A percentile compares a stretch with the other conserved stretches of the same genome.
These are phyloP conservation scores for Solanum tarijense DNA, from an alignment of 257 asterid species.

Conservation along the genomic window DNA sequence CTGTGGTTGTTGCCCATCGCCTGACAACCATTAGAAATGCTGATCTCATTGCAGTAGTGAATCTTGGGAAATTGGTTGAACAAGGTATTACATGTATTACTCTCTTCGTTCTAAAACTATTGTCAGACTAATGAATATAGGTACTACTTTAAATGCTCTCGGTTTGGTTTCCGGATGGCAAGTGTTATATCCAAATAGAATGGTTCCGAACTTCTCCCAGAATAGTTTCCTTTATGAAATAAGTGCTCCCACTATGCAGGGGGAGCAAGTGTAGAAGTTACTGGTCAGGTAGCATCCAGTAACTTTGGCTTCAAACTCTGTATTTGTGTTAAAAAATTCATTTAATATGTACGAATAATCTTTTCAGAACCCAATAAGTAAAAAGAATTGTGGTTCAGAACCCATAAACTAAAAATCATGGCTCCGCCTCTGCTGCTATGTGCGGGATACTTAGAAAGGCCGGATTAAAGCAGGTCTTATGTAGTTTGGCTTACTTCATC, in stretches of 20 bases:
- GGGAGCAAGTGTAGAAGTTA: not conserved
- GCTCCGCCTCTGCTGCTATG: not conserved
- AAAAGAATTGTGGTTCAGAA: not conserved
- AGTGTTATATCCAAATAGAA: not conserved
- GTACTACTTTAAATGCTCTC: not conserved
- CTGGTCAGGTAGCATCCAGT: not conserved
- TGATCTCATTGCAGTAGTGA: conserved; percentile 41
- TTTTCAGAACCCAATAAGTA: not conserved
- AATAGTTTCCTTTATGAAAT: not conserved
- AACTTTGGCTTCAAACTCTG: not conserved
- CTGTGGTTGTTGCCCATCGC: conserved; percentile 61
- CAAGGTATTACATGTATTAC: conserved; percentile 28
- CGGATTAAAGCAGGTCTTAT: not conserved
- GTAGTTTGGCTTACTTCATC: not conserved
- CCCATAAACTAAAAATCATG: not conserved
- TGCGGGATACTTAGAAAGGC: not conserved
- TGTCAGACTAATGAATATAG: not conserved
- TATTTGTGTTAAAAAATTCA: not conserved
- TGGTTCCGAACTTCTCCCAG: not conserved
- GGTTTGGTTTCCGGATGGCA: not conserved
- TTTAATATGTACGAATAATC: not conserved
- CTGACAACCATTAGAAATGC: conserved; percentile 53
- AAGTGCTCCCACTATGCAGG: not conserved
- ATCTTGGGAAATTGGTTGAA: conserved; percentile 45
- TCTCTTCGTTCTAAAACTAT: not conserved